phyloP scores from a whole-genome alignment of 1,284 basidiomycete species.

The Abortiporus biennis region DNA sequence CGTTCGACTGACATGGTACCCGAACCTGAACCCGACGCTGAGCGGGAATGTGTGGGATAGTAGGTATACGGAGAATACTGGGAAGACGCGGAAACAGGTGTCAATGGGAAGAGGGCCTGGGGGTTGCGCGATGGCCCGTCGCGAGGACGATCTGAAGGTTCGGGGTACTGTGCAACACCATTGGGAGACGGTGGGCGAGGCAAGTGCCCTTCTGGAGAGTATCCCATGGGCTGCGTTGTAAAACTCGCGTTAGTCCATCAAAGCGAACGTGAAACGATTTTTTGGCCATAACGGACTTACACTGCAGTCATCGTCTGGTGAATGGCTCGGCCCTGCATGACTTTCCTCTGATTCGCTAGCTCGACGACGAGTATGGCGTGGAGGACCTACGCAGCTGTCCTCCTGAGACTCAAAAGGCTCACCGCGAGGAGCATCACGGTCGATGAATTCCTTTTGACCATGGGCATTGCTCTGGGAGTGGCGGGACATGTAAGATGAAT shows the following conservation, averaged over 20 bases:
- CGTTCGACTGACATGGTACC: slow-evolving; percentile 22
- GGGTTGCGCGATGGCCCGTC: neutral
- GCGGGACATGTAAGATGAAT: slow-evolving; percentile 26
- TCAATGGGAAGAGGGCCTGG: neutral
- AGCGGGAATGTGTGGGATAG: slow-evolving; percentile 34
- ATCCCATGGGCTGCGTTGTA: neutral
- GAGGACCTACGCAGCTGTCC: neutral
- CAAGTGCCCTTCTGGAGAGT: neutral
- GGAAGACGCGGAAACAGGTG: neutral
- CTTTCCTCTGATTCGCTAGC: neutral
- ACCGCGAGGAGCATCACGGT: slow-evolving; percentile 14
- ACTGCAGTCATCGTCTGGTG: neutral
- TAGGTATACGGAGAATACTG: slow-evolving; percentile 15
- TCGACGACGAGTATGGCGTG: neutral
- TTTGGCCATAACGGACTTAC: neutral
- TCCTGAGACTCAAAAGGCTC: neutral
- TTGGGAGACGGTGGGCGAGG: neutral
- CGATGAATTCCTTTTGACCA: slow-evolving; percentile 20
- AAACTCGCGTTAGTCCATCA: neutral
- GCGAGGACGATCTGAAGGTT: neutral
- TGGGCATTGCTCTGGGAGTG: slow-evolving; percentile 15
- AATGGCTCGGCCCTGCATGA: neutral
- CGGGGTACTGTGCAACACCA: neutral
- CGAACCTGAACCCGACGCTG: slow-evolving; percentile 32
- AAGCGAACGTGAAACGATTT: neutral